Evolutionary conservation across 257 asterid species (phyloP).

Genomic region (Jacaranda copaia): DNA sequence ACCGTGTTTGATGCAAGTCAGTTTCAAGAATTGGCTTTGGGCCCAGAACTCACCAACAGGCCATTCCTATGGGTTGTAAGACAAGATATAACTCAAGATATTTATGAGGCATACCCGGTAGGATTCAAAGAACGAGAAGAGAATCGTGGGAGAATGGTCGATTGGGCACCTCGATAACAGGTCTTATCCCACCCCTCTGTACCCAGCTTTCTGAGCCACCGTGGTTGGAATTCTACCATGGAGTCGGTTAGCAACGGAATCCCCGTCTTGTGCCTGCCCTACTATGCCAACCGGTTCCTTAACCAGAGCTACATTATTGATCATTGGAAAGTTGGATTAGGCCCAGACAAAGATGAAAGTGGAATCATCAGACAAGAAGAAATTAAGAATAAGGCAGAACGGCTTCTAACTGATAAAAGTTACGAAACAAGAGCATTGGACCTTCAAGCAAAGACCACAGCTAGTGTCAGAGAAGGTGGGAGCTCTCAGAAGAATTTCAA

Average conservation of each 20-base stretch:
- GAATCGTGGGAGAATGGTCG: conserved; percentile 40
- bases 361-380: conserved; percentile 45
- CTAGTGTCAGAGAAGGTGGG: conserved; percentile 44
- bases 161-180: conserved; percentile 65
- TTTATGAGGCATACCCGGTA: conserved; percentile 41
- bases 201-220: conserved; percentile 62
- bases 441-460: conserved; percentile 40
- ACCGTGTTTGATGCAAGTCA: conserved; percentile 49
- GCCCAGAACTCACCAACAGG: conserved; percentile 51
- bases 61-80: conserved; percentile 67
- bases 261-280: conserved; percentile 71
- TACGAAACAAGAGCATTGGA: conserved; percentile 42
- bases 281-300: conserved; percentile 57
- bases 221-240: conserved; percentile 70
- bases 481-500: conserved; percentile 45
- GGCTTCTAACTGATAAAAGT: conserved; percentile 34
- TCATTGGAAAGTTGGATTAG: conserved; percentile 55
- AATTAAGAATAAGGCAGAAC: conserved; percentile 44
- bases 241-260: conserved; percentile 60
- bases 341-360: conserved; percentile 38
- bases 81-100: conserved; percentile 37
- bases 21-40: conserved; percentile 63
- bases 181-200: conserved; percentile 59
- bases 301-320: conserved; percentile 58
- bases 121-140: conserved; percentile 54